Base-by-base conservation (phyloP, 768 basidiomycete genomes). In the Termitomyces sp. region DNA sequence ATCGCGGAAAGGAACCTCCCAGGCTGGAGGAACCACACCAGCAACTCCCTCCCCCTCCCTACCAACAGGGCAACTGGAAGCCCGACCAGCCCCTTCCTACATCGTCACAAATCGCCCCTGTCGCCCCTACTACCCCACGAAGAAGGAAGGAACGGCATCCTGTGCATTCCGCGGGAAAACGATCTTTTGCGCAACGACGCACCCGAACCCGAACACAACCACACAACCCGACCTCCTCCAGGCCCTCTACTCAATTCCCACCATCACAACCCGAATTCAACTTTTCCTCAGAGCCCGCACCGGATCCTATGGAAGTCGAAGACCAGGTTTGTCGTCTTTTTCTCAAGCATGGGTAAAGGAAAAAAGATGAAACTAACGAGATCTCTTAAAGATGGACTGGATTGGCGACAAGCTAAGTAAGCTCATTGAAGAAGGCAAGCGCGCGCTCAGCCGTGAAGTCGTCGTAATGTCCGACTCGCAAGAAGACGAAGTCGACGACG, bases 401-500 rank as follows among this genome's bases (percentile, higher is more conserved):
- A 87, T 92, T 58, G 87, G 88, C 20, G 84, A 81, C 61, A 83
- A 81, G 61, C 79, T 94, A 32, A 70, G 81, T 28, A 73, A 72
- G 59, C 80, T 93, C 52, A 93, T 94, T 61, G 83, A 85, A 65
- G 84, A 93, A 64, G 92, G 92, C 16, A 85, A 88, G 66, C 83
- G 80, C 47, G 92, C 92, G 0, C 77, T 94, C 7, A 82, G 80
- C 14, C 75, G 80, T n/a, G 90, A 93, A 67, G 78, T 94, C 16
- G 90, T 93, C 9, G 82, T 91, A 4, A 82, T 85, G 80, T 85
- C 84, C 59, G 90, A 91, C 48, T 76, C 78, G 4, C 76, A 84
- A 56, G 88, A 90, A 62, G 90, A 91, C 58, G 85, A 86, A 63
- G 81, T 85, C 4, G 91, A 92, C 60, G 90, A 92, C 65, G 90